Base-by-base conservation (phyloP, 441 rosid genomes). In the Mallotus repandus region DNA sequence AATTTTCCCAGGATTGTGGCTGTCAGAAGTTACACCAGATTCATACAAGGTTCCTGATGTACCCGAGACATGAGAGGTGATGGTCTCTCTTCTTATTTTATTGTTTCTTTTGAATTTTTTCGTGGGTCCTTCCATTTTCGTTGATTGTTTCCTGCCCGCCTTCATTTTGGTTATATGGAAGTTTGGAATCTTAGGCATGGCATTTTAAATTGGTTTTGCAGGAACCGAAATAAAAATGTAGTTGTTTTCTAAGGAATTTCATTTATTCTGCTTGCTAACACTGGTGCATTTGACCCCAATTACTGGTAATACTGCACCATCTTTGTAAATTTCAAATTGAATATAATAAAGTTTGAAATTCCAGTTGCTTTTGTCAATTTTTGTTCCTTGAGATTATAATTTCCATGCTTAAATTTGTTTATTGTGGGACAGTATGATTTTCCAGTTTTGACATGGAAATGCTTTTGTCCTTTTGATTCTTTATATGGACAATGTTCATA, bases 1-100 rank as follows among this genome's bases (percentile, higher is more conserved):
- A 49, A 82, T 87, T 50, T 87, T 85, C 66, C 91, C 93, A 0
- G 91, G 89, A 13, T 70, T 87, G 72, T 87, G 93, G 91, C 70
- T 87, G 65, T 76, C 83, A 41, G 83, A 87, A 84, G 80, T 87
- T 48, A 86, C 89, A 52, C 77, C 77, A 67, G 91, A 82, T 57
- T 79, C 82, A 58, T 89, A 89, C 66, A 84, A 87, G 60, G 91
- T 85, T 73, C 79, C 83, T 63, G 84, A 85, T 25, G 68, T 82
- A 70, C 86, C 83, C 22, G 86, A 84, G 76, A 79, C 84, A 78
- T 76, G 81, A 81, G 76, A 83, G 82, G 84, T 73, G 74, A 60
- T 66, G 22, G 32, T 76, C 55, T 48, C 2, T 60, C 9, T 63
- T 64, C 16, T 29, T 32, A 5, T 43, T 10, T 45, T 15, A 52